These are phyloP conservation scores for Tylopilus balloui DNA, from an alignment of 768 basidiomycete genomes.

Conservation along the genomic window DNA sequence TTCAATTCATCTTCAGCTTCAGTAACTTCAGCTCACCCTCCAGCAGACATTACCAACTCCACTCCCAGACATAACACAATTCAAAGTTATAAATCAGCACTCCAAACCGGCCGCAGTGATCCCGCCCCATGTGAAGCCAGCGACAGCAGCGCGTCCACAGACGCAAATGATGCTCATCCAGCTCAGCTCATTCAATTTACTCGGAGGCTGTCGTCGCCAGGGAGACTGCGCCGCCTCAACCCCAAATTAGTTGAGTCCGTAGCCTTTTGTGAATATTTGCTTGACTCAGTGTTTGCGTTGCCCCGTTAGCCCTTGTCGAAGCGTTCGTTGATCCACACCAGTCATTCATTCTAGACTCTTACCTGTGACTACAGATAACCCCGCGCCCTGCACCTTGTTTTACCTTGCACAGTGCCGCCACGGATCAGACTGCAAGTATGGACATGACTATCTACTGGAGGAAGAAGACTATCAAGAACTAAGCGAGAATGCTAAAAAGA, in stretches of 20 bases:
- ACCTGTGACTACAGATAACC: slow-evolving; percentile 38
- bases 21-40: slow-evolving; percentile 1
- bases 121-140: slow-evolving; percentile 40
- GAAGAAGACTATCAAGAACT: slow-evolving; percentile 52
- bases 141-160: slow-evolving; percentile 43
- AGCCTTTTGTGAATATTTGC: slow-evolving; percentile 7
- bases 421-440: slow-evolving; percentile 55
- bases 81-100: slow-evolving; percentile 43
- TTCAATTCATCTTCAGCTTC: slow-evolving; percentile 13
- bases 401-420: slow-evolving; percentile 60
- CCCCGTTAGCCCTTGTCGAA: slow-evolving; percentile 52
- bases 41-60: slow-evolving; percentile 12
- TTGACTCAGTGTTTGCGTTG: slow-evolving; percentile 15
- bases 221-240: slow-evolving; percentile 41
- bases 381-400: slow-evolving; percentile 64
- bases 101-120: slow-evolving; percentile 22
- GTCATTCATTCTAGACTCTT: background rate
- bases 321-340: slow-evolving; percentile 40
- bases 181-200: slow-evolving; percentile 26
- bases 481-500: slow-evolving; percentile 53
- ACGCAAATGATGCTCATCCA: slow-evolving; percentile 36
- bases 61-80: slow-evolving; percentile 22
- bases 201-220: slow-evolving; percentile 31
- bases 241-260: slow-evolving; percentile 47
- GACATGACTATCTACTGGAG: slow-evolving; percentile 56